Evolutionary conservation across 768 basidiomycete species (phyloP).

Genomic region (Podaxis sp.): DNA sequence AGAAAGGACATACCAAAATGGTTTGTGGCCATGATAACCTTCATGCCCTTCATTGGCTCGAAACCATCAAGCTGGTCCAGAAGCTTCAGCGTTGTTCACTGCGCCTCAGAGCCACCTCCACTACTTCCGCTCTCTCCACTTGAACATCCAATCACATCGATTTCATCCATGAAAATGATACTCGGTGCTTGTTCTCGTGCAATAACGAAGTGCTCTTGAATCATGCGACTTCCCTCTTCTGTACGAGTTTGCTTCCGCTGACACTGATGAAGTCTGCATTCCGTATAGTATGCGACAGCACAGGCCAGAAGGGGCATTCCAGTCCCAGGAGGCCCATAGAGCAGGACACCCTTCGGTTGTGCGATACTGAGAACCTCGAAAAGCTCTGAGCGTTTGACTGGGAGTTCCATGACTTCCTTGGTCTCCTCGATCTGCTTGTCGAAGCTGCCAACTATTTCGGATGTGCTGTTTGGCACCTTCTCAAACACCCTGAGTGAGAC

Average conservation of each 20-base stretch:
- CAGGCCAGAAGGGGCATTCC: conserved; percentile 94
- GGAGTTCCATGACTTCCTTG: conserved; percentile 92
- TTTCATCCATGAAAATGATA: conserved; percentile 99
- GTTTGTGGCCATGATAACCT: conserved; percentile 95
- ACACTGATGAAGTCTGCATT: conserved; percentile 98
- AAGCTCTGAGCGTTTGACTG: conserved; percentile 95
- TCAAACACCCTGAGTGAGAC: conserved; percentile 99
- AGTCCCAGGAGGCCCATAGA: conserved; percentile 95
- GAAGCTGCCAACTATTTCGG: conserved; percentile 99
- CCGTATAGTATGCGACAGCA: conserved; percentile 96
- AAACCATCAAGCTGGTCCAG: conserved; percentile 89
- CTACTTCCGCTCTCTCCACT: conserved; percentile 90
- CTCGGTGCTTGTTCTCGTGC: conserved; percentile 95
- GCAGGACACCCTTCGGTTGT: conserved; percentile 92
- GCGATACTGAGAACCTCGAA: conserved; percentile 96
- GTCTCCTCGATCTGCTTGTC: conserved; percentile 99
- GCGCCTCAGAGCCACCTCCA: conserved; percentile 84
- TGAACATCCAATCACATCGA: conserved; percentile 92
- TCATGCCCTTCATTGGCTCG: conserved; percentile 97
- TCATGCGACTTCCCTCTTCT: conserved; percentile 95
- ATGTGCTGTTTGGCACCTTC: conserved; percentile 98
- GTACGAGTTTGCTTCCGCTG: conserved; percentile 88
- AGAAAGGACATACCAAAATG: conserved; percentile 65
- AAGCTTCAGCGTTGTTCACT: conserved; percentile 87
- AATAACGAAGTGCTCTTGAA: conserved; percentile 97